A percentile compares a stretch with the other conserved stretches of the same genome.
These are phyloP conservation scores for Cladorrhinum sp. DNA, from an alignment of 2,329 filamentous ascomycete genomes.

Conservation along the genomic window DNA sequence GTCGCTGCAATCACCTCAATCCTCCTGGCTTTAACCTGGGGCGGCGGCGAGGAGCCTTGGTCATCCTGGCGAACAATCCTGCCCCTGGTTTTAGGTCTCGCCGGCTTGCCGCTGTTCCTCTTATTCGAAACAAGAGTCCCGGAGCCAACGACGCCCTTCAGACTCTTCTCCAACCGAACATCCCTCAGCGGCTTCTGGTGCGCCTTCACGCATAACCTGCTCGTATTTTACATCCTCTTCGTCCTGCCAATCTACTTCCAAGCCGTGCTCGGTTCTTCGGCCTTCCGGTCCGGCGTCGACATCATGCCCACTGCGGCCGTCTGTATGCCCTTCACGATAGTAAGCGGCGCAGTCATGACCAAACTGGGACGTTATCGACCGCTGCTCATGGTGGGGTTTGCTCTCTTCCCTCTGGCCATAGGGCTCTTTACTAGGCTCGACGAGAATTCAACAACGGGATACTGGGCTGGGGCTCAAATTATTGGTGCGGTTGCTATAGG, in stretches of 20 bases:
- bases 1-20: slow-evolving; percentile 35
- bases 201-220: slow-evolving; percentile 37
- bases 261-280: slow-evolving; percentile 30
- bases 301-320: slow-evolving; percentile 4
- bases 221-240: slow-evolving; percentile 36
- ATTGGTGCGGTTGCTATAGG: slow-evolving; percentile 41
- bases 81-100: slow-evolving; percentile 38
- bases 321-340: neutral
- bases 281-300: slow-evolving; percentile 21
- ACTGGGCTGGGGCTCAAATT: slow-evolving; percentile 44
- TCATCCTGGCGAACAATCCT: slow-evolving; percentile 24
- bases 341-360: neutral
- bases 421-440: slow-evolving; percentile 22
- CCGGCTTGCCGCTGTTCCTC: slow-evolving; percentile 29
- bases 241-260: slow-evolving; percentile 46
- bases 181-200: slow-evolving; percentile 28
- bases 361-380: slow-evolving; percentile 5
- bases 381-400: slow-evolving; percentile 2
- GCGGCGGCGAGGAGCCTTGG: slow-evolving; percentile 15
- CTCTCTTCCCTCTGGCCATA: neutral
- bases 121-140: neutral
- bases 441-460: slow-evolving; percentile 33
- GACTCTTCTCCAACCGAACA: slow-evolving; percentile 44
- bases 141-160: slow-evolving; percentile 39
- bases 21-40: slow-evolving; percentile 31